These are phyloP conservation scores for Thuja plicata DNA, from an alignment of 83 land plant genomes.

Conservation along the genomic window DNA sequence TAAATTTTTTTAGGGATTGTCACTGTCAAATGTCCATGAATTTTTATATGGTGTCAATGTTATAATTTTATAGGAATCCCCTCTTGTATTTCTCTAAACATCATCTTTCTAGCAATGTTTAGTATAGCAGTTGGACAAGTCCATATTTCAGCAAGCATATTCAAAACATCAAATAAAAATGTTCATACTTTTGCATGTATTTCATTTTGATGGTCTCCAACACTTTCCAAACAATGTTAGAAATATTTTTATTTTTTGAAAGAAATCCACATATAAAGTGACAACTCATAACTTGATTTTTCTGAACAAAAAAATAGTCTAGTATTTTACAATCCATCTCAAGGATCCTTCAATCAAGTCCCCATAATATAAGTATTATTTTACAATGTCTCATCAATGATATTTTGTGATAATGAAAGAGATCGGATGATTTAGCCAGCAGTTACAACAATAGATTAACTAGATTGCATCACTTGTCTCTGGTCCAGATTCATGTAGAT, in stretches of 20 bases:
- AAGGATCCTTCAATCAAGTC: conserved; percentile 7
- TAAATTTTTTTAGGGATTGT: background rate
- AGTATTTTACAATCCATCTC: background rate
- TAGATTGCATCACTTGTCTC: background rate
- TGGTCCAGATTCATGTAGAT: background rate
- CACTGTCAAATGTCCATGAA: background rate
- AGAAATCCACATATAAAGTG: background rate
- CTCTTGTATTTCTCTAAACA: background rate
- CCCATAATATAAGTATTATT: background rate
- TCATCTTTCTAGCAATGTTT: background rate
- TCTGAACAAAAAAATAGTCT: background rate
- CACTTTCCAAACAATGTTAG: no score
- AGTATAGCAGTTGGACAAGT: background rate
- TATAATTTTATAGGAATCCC: background rate
- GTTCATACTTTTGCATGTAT: background rate
- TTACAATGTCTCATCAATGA: background rate
- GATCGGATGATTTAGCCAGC: background rate
- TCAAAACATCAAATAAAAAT: background rate
- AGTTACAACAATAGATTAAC: background rate
- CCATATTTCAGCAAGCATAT: background rate
- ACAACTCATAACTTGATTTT: background rate
- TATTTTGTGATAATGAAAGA: background rate
- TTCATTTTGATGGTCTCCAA: no score
- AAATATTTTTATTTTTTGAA: no score
- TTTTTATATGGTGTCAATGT: background rate